Evolutionary conservation across 495 filamentous ascomycete species (phyloP), one percentile per base, ranked within the genome.

Genomic region (Aspergillus bertholletiae): DNA sequence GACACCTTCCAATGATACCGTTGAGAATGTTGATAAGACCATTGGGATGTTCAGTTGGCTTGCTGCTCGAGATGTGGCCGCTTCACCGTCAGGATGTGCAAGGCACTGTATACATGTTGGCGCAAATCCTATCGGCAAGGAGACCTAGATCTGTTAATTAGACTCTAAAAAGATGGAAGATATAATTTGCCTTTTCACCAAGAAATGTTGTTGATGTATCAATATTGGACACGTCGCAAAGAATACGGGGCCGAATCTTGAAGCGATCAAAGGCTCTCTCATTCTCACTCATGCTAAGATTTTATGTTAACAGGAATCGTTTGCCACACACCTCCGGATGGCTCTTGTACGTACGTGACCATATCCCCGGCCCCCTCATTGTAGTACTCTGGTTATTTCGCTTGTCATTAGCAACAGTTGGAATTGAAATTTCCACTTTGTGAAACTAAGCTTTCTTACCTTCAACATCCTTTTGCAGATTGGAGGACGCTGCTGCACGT

Each of bases 81-180:
- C 83, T 64, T 96, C 90, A 58, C 90, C 90, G 63, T 92, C 88
- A 0, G 81, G 81, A 63, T 92, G 78, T 21, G 89, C 90, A 1
- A 94, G 79, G 69, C 88, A 91, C 45, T 90, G 89, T 17, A 92
- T 77, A 0, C 88, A 89, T 41, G 88, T 91, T 11, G 90, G 90
- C 1, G 89, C 90, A 11, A 94, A 84, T 60, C 93, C 93, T 67
- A 92, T 89, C n/a, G 89, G 89, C 34, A 89, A 83, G 57, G 80
- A 75, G n/a, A n/a, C n/a, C n/a, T n/a, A n/a, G n/a, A n/a, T n/a
- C n/a, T n/a, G n/a, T n/a, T n/a, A n/a, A n/a, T n/a, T n/a, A n/a
- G n/a, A n/a, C n/a, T n/a, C n/a, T n/a, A n/a, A n/a, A n/a, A n/a
- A n/a, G n/a, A n/a, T n/a, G n/a, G n/a, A n/a, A n/a, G n/a, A n/a